phyloP scores from a whole-genome alignment of 108 stramenopile genomes.

The Fistulifera pelliculosa region DNA sequence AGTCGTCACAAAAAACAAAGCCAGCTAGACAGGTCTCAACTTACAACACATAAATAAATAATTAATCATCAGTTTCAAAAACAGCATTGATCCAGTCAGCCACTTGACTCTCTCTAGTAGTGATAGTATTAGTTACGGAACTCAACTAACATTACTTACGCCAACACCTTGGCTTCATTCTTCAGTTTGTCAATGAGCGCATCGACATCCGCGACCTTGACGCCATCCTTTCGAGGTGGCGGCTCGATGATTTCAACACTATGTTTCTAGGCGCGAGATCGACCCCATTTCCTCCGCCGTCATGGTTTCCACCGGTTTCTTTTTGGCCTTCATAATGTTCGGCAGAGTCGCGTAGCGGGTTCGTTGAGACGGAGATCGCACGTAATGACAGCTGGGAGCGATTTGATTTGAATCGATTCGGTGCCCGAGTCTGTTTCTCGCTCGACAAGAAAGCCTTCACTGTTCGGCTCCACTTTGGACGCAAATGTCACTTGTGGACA shows the following conservation, averaged over 20 bases:
- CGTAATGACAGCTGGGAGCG: constrained; percentile 91
- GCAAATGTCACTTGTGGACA: constrained; percentile 98
- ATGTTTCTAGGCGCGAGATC: constrained; percentile 73
- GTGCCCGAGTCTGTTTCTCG: constrained; percentile 96
- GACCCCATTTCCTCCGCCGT: constrained; percentile 76
- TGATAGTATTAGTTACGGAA: too few relatives aligned
- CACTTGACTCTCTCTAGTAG: too few relatives aligned
- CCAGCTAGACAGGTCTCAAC: too few relatives aligned
- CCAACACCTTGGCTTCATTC: constrained; percentile 37
- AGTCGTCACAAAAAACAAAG: too few relatives aligned
- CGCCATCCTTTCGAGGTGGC: constrained; percentile 87
- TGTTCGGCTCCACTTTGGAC: constrained; percentile 68
- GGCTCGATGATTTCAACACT: constrained; percentile 91
- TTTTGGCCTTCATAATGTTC: constrained; percentile 99
- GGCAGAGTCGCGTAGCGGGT: constrained; percentile 99
- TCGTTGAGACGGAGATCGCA: constrained; percentile 98
- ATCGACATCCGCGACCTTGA: constrained; percentile 89
- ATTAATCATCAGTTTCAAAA: too few relatives aligned
- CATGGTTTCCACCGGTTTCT: constrained; percentile 91
- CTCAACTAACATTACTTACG: constrained; percentile 2
- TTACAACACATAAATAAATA: too few relatives aligned
- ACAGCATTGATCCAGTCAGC: too few relatives aligned
- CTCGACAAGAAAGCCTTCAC: constrained; percentile 76
- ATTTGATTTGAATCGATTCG: constrained; percentile 58
- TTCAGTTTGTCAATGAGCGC: constrained; percentile 86